phyloP scores from a whole-genome alignment of 202 grass and related monocot species.

The Digitaria exilis region DNA sequence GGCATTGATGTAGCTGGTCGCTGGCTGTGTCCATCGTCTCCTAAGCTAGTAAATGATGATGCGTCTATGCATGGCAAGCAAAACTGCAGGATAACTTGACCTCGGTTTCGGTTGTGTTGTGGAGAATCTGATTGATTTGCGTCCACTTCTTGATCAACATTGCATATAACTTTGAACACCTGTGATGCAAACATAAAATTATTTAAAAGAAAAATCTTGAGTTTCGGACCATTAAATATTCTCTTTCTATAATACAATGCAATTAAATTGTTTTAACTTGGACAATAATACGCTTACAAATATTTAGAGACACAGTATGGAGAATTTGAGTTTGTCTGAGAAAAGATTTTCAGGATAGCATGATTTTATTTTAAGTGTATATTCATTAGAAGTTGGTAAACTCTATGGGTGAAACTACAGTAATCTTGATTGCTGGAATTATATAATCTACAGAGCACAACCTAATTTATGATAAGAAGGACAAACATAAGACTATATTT shows the following conservation, averaged over 20 bases:
- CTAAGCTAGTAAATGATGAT: background rate
- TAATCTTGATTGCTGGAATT: no score
- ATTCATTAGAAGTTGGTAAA: no score
- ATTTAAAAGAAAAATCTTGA: background rate
- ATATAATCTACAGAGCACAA: no score
- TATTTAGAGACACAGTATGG: no score
- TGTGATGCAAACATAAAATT: background rate
- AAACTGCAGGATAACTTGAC: background rate
- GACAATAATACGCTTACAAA: no score
- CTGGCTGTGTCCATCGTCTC: no score
- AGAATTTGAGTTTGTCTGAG: no score
- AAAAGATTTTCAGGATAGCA: no score
- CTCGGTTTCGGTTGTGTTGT: background rate
- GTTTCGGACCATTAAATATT: background rate
- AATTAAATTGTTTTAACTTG: background rate
- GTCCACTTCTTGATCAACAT: background rate
- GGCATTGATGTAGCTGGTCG: background rate
- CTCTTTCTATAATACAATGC: background rate
- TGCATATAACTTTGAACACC: conserved; percentile 3
- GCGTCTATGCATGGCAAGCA: background rate
- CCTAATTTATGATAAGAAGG: no score
- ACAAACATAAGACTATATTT: no score
- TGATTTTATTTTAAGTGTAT: no score
- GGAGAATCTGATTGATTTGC: background rate
- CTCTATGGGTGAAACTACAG: no score